Conservation (phyloP, 108 stramenopile species). For the Pseudonitzschia delicatissima region DNA sequence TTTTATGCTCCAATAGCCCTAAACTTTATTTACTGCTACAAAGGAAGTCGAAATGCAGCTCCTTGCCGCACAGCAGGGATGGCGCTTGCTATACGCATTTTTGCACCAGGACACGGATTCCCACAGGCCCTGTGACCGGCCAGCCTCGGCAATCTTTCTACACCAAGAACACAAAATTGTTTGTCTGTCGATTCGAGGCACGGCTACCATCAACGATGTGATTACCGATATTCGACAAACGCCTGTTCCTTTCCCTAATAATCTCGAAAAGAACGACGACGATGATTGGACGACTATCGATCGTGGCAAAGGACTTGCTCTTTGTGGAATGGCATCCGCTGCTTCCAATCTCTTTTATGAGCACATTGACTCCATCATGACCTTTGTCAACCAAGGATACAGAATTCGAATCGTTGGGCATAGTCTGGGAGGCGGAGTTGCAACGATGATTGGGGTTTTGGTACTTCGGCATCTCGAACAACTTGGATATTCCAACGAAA, state of each 20-base stretch:
- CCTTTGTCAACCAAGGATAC: conserved; percentile 69
- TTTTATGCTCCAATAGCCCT: conserved; percentile 89
- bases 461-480: conserved; percentile 56
- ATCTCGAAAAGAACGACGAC: conserved; percentile 15
- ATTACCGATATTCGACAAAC: conserved; percentile 93
- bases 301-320: conserved; percentile 63
- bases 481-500: conserved; percentile 15
- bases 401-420: conserved; percentile 81
- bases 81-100: conserved; percentile 80
- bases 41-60: conserved; percentile 92
- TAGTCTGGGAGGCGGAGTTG: conserved; percentile 85
- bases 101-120: conserved; percentile 52
- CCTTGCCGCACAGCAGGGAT: conserved; percentile 85
- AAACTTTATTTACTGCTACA: conserved; percentile 85
- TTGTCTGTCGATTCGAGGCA: conserved; percentile 85
- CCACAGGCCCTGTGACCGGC: conserved; percentile 45
- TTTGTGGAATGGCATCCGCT: conserved; percentile 84
- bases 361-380: conserved; percentile 59
- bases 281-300: conserved; percentile 78
- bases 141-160: conserved; percentile 74
- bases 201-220: conserved; percentile 91
- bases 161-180: conserved; percentile 70
- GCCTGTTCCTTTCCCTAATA: conserved; percentile 82
- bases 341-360: conserved; percentile 75
- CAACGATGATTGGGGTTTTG: conserved; percentile 77